A percentile compares a stretch with the other conserved stretches of the same genome.
Evolutionary conservation across 306 rosid genomes (phyloP).

Genomic region (Inga oerstediana): DNA sequence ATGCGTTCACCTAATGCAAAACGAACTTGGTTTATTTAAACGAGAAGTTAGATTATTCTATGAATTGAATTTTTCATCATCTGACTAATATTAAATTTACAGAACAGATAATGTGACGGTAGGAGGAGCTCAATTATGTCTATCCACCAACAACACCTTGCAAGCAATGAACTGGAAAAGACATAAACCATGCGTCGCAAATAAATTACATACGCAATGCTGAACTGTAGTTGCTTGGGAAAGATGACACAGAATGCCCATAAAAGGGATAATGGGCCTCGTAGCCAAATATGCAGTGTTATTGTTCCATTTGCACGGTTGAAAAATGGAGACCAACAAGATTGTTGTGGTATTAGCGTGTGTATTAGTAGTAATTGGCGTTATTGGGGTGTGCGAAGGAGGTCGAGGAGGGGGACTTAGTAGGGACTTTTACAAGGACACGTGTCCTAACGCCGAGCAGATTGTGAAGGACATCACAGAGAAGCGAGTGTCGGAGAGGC

Average conservation of each 20-base stretch:
- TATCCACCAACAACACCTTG: slow-evolving; percentile 3
- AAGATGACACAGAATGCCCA: background rate
- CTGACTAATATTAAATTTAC: background rate
- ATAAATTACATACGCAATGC: background rate
- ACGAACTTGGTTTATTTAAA: background rate
- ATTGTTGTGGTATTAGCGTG: slow-evolving; percentile 19
- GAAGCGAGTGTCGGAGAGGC: slow-evolving; percentile 40
- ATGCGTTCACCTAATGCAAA: background rate
- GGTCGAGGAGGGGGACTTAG: slow-evolving; percentile 4
- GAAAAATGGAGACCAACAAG: slow-evolving; percentile 37
- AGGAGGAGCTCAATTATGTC: background rate
- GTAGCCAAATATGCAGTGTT: background rate
- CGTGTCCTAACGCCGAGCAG: slow-evolving; percentile 51
- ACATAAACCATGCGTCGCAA: background rate
- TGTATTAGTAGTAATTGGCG: slow-evolving; percentile 19
- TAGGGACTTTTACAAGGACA: slow-evolving; percentile 43
- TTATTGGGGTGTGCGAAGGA: slow-evolving; percentile 47
- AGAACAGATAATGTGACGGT: background rate
- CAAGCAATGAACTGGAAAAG: slow-evolving; percentile 1
- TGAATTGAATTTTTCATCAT: too few species aligned
- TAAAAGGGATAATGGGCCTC: slow-evolving; percentile 17
- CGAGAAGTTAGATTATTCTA: background rate
- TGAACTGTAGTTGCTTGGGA: background rate
- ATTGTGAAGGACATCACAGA: slow-evolving; percentile 36
- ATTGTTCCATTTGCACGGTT: slow-evolving; percentile 6